Base-by-base conservation (phyloP, 1,139 yeast genomes). In the Saccharomyces hybrid region DNA sequence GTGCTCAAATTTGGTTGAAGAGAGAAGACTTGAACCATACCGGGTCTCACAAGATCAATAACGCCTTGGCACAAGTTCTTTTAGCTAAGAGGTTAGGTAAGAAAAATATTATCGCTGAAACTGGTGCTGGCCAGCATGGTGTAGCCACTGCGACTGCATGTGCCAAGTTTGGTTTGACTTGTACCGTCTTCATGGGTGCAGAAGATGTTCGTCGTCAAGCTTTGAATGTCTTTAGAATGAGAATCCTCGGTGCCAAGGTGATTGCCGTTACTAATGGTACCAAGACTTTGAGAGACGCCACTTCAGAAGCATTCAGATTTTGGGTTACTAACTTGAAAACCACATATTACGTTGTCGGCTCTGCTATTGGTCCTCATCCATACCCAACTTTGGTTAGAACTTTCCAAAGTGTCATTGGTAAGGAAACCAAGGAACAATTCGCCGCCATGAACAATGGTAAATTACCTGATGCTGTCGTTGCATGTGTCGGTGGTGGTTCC, bases 61-160 rank as follows among this genome's bases (percentile, higher is more conserved):
- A 93, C 67, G 98, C 99, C 27, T 75, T 93, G 60, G 97, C 97
- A 21, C 99, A 93, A 76, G 93, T 89, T 26, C 78, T 93, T 58
- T 78, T 93, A 63, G 99, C 99, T 42, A 88, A 80, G 72, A 81
- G 99, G 71, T 78, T 95, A 63, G 99, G 99, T 51, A 93, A 93
- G 77, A 83, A 77, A 58, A 84, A 87, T 64, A 82, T 93, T 59
- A 93, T 93, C 70, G 99, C 99, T 49, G 99, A 93, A 76, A 93
- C 99, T 49, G 99, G 99, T 73, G 99, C 99, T 54, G 99, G 99
- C 60, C 99, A 93, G 77, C 99, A 93, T 71, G 99, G 99, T 76
- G 99, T 93, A 48, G 99, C 99, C 49, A 93, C 99, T 56, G 99
- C 99, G 31, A 93, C 99, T 55, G 98, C 96, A 0, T 91, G 96